Evolutionary conservation across 2,329 filamentous ascomycete genomes (phyloP), one percentile per base, ranked within the genome.

Genomic region (Alternaria rosae): DNA sequence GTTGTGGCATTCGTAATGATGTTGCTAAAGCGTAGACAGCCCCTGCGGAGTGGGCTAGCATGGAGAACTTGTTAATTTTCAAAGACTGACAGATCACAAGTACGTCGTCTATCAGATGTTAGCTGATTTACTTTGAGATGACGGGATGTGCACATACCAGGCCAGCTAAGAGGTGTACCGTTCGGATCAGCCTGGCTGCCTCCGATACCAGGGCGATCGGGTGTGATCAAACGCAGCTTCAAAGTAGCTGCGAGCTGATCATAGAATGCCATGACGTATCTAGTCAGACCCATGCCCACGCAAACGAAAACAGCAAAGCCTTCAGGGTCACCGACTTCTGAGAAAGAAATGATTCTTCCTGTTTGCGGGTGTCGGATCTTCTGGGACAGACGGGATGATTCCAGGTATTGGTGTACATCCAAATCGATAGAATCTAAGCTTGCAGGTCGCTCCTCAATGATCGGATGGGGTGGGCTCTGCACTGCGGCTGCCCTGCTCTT

Each of bases 1-100:
- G 92, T 72, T 97, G 94, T 5, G 95, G 95, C 87, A 99, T 97
- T 45, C 95, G 92, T 45, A 99, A 84, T 0, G 95, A 95, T 0
- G 95, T 98, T 0, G 95, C 95, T 17, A 99, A 86, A 2, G 95
- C 95, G 76, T 99, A 99, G 54, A 99, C 97, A n/a, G 95, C 94
- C 15, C 95, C 95, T 1, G 95, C 95, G 1, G 94, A 98, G 79
- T 99, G 95, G 2, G 95, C 95, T 2, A 99, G 86, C 20, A 99
- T 92, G 7, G 94, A 98, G 76, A 99, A 99, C 70, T 97, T 97
- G 11, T 91, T 95, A 66, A 99, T 96, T 70, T 93, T 94, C 45
- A 99, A 85, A 13, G 91, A 85, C 74, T 97, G 92, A 78, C 95
- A 99, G 61, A 99, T 97, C 54, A 94, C 91, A 62, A 96, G 92